These are phyloP conservation scores for Colletotrichum coccodes DNA, from an alignment of 2,329 filamentous ascomycete species.

Conservation along the genomic window DNA sequence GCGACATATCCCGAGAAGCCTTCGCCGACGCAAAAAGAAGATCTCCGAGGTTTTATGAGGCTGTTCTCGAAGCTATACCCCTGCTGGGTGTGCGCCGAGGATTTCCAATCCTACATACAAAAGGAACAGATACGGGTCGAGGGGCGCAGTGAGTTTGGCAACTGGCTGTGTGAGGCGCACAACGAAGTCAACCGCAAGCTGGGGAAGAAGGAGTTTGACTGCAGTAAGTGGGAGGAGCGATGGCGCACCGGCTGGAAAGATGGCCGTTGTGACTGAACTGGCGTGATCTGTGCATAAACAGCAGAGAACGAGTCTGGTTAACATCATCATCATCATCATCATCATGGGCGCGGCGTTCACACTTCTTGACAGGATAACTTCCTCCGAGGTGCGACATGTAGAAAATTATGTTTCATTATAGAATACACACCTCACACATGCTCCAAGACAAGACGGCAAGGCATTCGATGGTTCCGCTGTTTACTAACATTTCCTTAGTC, in stretches of 20 bases:
- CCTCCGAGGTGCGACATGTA: background rate
- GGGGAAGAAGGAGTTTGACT: slow-evolving; percentile 93
- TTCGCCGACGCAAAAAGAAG: slow-evolving; percentile 73
- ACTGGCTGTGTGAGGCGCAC: slow-evolving; percentile 87
- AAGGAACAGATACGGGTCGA: slow-evolving; percentile 72
- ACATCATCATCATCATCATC: background rate
- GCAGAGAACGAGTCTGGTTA: background rate
- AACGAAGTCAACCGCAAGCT: slow-evolving; percentile 91
- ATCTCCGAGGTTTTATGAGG: slow-evolving; percentile 81
- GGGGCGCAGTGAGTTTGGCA: slow-evolving; percentile 76
- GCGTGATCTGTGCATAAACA: background rate
- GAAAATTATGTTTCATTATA: background rate
- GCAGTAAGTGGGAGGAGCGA: slow-evolving; percentile 88
- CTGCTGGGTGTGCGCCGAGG: slow-evolving; percentile 94
- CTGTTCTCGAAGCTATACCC: slow-evolving; percentile 91
- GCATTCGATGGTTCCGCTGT: background rate
- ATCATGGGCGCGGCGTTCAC: background rate
- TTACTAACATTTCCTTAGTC: background rate
- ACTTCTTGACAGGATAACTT: background rate
- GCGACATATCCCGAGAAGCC: slow-evolving; percentile 84
- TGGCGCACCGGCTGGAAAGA: slow-evolving; percentile 92
- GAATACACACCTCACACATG: slow-evolving; percentile 1
- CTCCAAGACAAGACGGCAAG: background rate
- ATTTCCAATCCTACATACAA: slow-evolving; percentile 86
- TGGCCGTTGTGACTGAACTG: slow-evolving; percentile 67